Base-by-base conservation (phyloP, 306 rosid species). In the Cucumis melo region DNA sequence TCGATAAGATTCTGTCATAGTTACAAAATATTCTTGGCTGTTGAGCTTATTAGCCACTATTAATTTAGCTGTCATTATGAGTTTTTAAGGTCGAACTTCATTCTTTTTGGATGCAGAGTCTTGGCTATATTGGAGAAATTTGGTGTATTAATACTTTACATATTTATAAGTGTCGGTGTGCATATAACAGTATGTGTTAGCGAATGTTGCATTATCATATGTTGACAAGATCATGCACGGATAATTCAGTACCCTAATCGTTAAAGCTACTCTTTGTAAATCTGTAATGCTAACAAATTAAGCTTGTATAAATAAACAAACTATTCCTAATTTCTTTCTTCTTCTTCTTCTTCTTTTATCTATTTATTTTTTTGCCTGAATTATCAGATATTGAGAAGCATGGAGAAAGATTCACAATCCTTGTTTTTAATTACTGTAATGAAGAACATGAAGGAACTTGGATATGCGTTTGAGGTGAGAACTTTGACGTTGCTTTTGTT, bases 381-480 rank as follows among this genome's bases (percentile, higher is more conserved):
- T 73, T 76, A n/a, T 76, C 90, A 94, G 98, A 75, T 94, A 63
- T 82, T 91, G 67, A 93, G 95, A 82, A 82, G 87, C 84, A 84
- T 87, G 93, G 84, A 78, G 77, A 88, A 86, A 80, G 90, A 88
- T 87, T 86, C 95, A 66, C 91, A 80, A 59, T 82, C 96, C 44
- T 61, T 94, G 90, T 83, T 88, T 91, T 77, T 94, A 86, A 62
- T 92, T 80, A 90, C 97, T 13, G 84, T 86, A 74, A 80, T 88
- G 82, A 92, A 79, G 87, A 92, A 85, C 82, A 83, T 94, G 55
- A 88, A 88, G 85, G 86, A 86, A 74, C 86, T 94, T 79, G 99
- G 99, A 73, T 94, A 94, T 83, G 83, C 63, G 54, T 76, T 94
- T 77, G 86, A 90, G 97, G 99, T 89, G 81, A 85, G 87, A 71